A percentile compares a stretch with the other conserved stretches of the same genome.
Evolutionary conservation across 129 eudicot genomes (phyloP).

Genomic region (Lonicera japonica): DNA sequence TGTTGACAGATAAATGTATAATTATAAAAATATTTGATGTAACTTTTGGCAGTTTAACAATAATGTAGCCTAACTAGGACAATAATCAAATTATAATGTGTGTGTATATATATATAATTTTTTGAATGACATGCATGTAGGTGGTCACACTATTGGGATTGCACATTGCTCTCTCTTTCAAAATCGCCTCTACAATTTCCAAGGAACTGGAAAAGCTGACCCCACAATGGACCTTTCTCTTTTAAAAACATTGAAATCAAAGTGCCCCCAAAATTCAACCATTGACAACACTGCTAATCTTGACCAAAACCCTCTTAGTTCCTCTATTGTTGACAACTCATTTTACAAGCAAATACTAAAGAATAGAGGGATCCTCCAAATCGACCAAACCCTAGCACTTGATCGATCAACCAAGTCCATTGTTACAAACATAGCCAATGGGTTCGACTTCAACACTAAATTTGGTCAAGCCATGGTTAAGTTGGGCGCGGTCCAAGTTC

Average conservation of each 20-base stretch:
- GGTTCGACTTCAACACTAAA: conserved; percentile 23
- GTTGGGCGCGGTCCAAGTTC: conserved; percentile 46
- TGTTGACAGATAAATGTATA: too few species aligned
- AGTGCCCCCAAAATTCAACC: conserved; percentile 31
- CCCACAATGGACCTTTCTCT: conserved; percentile 37
- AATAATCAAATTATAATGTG: too few species aligned
- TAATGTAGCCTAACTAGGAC: too few species aligned
- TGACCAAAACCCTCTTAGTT: conserved; percentile 43
- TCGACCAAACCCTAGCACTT: conserved; percentile 52
- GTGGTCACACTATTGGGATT: conserved; percentile 61
- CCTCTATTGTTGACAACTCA: conserved; percentile 41
- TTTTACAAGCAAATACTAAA: conserved; percentile 34
- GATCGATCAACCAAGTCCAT: conserved; percentile 28
- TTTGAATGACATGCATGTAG: too few species aligned
- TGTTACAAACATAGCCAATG: conserved; percentile 25
- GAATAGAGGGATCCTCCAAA: conserved; percentile 42
- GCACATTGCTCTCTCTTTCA: conserved; percentile 42
- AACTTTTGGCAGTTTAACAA: too few species aligned
- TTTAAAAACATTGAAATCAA: conserved; percentile 6
- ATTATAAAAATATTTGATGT: too few species aligned
- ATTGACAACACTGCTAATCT: conserved; percentile 22
- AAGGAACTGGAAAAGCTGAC: conserved; percentile 41
- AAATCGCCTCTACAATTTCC: conserved; percentile 60
- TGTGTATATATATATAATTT: too few species aligned
- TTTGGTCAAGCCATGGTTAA: conserved; percentile 61